phyloP scores from a whole-genome alignment of 2,329 filamentous ascomycete genomes.

The Thielaviopsis cerberus region DNA sequence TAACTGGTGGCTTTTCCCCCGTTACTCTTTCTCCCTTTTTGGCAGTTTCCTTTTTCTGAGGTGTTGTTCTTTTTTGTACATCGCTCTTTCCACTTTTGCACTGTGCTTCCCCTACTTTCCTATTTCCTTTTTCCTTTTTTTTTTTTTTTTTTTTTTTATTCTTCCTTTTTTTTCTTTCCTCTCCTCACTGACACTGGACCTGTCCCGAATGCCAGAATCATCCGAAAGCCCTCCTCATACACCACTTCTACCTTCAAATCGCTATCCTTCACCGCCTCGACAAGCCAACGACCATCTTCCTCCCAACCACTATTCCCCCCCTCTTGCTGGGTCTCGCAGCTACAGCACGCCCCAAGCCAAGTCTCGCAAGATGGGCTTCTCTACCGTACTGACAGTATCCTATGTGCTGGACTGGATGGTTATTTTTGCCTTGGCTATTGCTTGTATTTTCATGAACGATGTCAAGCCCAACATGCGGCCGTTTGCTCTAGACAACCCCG shows the following conservation, averaged over 20 bases:
- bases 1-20: too few relatives aligned
- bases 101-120: neutral
- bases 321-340: neutral
- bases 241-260: slow-evolving; percentile 1
- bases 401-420: slow-evolving; percentile 61
- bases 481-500: slow-evolving; percentile 52
- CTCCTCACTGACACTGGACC: neutral
- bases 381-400: slow-evolving; percentile 30
- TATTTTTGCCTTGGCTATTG: slow-evolving; percentile 37
- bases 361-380: slow-evolving; percentile 8
- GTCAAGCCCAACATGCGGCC: slow-evolving; percentile 47
- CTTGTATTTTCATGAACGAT: slow-evolving; percentile 39
- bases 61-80: neutral
- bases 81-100: neutral
- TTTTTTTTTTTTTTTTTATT: neutral
- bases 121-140: neutral
- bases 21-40: too few relatives aligned
- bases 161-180: neutral
- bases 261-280: neutral
- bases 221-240: slow-evolving; percentile 9
- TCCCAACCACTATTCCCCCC: slow-evolving; percentile 1
- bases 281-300: neutral
- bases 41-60: too few relatives aligned
- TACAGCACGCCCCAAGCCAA: neutral
- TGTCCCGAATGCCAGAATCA: slow-evolving; percentile 7